Evolutionary conservation across 2,329 filamentous ascomycete genomes (phyloP), one percentile per base, ranked within the genome.

Genomic region (Monilinia polystroma): DNA sequence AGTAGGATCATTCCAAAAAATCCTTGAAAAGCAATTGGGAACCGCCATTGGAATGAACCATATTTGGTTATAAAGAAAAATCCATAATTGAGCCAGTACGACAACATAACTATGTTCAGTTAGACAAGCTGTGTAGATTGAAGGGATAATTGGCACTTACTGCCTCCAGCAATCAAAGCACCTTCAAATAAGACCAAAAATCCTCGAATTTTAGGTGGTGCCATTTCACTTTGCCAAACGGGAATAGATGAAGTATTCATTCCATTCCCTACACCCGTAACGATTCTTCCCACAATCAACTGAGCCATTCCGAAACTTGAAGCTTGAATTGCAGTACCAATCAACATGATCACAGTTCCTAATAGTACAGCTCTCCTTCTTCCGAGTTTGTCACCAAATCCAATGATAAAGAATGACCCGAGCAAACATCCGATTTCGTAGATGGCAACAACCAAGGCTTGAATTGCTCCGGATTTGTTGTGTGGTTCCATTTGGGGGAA

Each of bases 11-110:
- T 20, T 38, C 85, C 85, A 72, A 89, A 89, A 29, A 84, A 72
- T 45, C 87, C 81, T 72, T 85, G 83, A 73, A 86, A 83, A 3
- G 81, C 83, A 23, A 89, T 78, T 0, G 87, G 87, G 73, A 89
- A 88, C 2, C 87, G 80, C 87, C 87, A 86, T 0, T 80, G 77
- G 32, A 84, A 79, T 11, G 80, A 81, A 55, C 79, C 79, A 1
- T 78, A 66, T 84, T 84, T 87, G 4, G 75, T 70, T 18, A 82
- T 79, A 70, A 84, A 86, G 2, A 81, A 84, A 69, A 86, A 79
- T n/a, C 84, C 85, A 52, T 85, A 82, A 69, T 87, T 85, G 54
- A 88, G 79, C 85, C 85, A 88, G 75, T 87, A 87, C 2, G 80
- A 80, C n/a, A 83, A 12, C 64, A 66, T 66, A 60, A 66, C 64